Evolutionary conservation across 208 protist genomes (phyloP), one percentile per base, ranked within the genome.

Genomic region (Leishmania amazonensis): DNA sequence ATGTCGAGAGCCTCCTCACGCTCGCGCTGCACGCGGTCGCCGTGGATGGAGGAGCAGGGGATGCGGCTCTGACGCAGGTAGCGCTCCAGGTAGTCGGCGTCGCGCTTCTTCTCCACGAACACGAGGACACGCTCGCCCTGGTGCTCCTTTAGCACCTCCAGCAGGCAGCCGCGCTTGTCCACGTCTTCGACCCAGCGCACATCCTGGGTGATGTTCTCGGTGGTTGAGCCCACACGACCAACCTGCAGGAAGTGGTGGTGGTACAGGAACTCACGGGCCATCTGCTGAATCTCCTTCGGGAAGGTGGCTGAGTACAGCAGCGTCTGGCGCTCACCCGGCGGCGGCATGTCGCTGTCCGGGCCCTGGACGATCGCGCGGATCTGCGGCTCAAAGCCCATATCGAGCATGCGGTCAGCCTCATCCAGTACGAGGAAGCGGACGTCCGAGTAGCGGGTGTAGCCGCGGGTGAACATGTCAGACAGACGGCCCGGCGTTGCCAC

Each of bases 301-400:
- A 99, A 99, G 57, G 99, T 99, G 60, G 99, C 99, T 40, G 95
- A 99, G 93, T 99, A 99, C 88, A 99, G 96, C 47, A 99, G 92
- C 62, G 99, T 99, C 91, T 99, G 99, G 70, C 99, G 94, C 79
- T 99, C 93, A 13, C 97, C 97, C 31, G 99, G 85, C n/a, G 74
- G 87, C 9, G 97, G 97, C 98, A 99, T 99, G 85, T 98, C 98
- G 54, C 94, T 94, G 67, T 99, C 88, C 8, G 94, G 94, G 82
- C 98, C 97, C 80, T 99, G 94, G 17, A 99, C 98, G 87, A 99
- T 99, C 81, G 96, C 91, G 73, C 99, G 98, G 78, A 99, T 99
- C 91, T 99, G 99, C 54, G 98, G 98, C 91, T 99, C 99, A 83
- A 99, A 99, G 80, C 99, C 99, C 99, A 99, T 99, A 89, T 99